Evolutionary conservation across 768 basidiomycete species (phyloP).

Genomic region (Hortiboletus campestris): DNA sequence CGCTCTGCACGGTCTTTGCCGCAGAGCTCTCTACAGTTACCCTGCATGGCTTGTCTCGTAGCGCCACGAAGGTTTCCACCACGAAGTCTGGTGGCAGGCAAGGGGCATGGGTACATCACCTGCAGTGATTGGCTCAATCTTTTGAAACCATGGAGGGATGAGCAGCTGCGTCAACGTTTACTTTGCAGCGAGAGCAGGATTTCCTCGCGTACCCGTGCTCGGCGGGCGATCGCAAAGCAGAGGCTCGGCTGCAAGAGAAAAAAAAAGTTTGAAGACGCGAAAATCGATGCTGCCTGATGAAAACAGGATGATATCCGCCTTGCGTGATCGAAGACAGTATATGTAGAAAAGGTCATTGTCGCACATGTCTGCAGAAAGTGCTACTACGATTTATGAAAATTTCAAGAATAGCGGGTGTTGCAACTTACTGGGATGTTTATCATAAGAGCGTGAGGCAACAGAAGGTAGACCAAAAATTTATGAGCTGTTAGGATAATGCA

Average conservation of each 20-base stretch:
- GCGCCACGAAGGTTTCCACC: background rate
- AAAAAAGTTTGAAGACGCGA: constrained; percentile 31
- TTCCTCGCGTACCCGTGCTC: constrained; percentile 20
- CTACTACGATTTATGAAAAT: background rate
- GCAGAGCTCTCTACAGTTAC: constrained; percentile 1
- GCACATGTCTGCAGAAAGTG: background rate
- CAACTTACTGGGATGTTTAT: constrained; percentile 1
- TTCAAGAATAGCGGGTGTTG: background rate
- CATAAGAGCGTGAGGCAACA: background rate
- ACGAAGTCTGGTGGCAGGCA: constrained; percentile 22
- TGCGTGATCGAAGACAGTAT: constrained; percentile 17
- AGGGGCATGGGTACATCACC: constrained; percentile 26
- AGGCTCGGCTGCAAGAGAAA: constrained; percentile 29
- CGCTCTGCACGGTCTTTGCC: background rate
- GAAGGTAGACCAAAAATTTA: background rate
- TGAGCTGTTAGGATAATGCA: background rate
- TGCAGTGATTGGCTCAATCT: constrained; percentile 27
- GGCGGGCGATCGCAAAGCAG: constrained; percentile 33
- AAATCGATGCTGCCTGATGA: constrained; percentile 31
- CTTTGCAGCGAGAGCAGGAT: constrained; percentile 26
- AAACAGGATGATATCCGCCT: constrained; percentile 24
- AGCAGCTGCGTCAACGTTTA: constrained; percentile 26
- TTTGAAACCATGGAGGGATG: constrained; percentile 20
- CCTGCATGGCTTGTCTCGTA: constrained; percentile 22
- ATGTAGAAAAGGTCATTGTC: background rate